These are phyloP conservation scores for Voacanga thouarsii DNA, from an alignment of 257 asterid genomes.

Conservation along the genomic window DNA sequence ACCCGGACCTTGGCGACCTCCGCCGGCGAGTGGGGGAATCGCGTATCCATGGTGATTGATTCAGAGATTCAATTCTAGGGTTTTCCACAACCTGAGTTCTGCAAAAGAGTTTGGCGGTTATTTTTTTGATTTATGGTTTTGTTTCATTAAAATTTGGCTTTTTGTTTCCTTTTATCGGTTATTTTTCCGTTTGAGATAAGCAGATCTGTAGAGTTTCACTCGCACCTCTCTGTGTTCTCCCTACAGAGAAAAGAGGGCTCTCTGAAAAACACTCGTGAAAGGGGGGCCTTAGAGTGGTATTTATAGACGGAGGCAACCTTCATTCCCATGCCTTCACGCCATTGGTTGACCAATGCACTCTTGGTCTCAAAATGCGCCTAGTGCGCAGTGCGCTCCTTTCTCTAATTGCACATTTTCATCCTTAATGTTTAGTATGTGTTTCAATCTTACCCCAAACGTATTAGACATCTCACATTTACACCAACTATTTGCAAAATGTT, in stretches of 20 bases:
- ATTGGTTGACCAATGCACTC: background rate
- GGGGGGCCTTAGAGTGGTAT: background rate
- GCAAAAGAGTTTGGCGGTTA: background rate
- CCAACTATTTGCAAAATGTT: too few species aligned
- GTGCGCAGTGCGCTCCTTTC: background rate
- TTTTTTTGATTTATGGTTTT: background rate
- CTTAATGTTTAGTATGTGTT: too few species aligned
- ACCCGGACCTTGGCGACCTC: conserved; percentile 86
- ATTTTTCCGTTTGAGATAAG: background rate
- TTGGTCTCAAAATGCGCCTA: too few species aligned
- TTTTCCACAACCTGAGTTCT: conserved; percentile 3
- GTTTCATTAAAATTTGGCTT: background rate
- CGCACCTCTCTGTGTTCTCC: conserved; percentile 21
- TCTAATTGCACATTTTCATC: too few species aligned
- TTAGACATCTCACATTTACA: too few species aligned
- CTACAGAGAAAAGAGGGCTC: conserved; percentile 19
- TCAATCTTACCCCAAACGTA: too few species aligned
- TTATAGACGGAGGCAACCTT: conserved; percentile 30
- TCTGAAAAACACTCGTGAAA: rapidly evolving
- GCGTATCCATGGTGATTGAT: conserved; percentile 57
- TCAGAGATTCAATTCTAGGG: conserved; percentile 30
- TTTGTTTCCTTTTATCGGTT: background rate
- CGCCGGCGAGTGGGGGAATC: conserved; percentile 93
- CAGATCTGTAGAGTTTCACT: conserved; percentile 19
- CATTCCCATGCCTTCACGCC: background rate